phyloP scores from a whole-genome alignment of 177 flowering plant species.

The Vitis hybrid region DNA sequence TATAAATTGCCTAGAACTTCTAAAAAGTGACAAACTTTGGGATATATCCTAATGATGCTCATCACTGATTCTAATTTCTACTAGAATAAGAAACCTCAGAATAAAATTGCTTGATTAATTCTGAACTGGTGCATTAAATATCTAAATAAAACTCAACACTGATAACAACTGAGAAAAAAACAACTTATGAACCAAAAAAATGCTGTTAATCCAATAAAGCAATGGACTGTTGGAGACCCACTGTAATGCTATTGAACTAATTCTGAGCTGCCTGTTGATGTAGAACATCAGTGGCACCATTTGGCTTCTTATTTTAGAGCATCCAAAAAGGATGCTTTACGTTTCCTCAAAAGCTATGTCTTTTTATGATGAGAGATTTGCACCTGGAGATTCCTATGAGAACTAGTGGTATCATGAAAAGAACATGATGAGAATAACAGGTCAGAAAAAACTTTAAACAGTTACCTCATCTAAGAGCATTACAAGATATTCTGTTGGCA shows the following conservation, averaged over 20 bases:
- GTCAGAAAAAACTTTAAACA: background rate
- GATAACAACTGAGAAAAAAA: too few relatives aligned
- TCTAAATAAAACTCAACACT: too few relatives aligned
- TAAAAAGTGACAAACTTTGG: too few relatives aligned
- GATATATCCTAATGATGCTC: too few relatives aligned
- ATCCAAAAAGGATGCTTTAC: background rate
- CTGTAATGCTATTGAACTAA: background rate
- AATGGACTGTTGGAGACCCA: background rate
- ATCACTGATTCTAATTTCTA: too few relatives aligned
- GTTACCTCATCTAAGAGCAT: constrained; percentile 85
- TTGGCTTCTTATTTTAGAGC: background rate
- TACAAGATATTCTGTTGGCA: constrained; percentile 91
- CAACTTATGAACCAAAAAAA: too few relatives aligned
- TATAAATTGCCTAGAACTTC: too few relatives aligned
- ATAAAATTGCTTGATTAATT: too few relatives aligned
- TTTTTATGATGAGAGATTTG: background rate
- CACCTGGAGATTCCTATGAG: background rate
- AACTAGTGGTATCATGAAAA: background rate
- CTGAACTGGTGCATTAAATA: too few relatives aligned
- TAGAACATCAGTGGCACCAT: background rate
- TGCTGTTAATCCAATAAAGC: too few relatives aligned
- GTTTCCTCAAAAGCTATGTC: background rate
- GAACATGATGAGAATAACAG: constrained; percentile 3
- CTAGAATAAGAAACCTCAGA: too few relatives aligned
- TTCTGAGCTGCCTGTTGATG: background rate